Evolutionary conservation across 768 basidiomycete genomes (phyloP).

Genomic region (Hypsizygus marmoreus): DNA sequence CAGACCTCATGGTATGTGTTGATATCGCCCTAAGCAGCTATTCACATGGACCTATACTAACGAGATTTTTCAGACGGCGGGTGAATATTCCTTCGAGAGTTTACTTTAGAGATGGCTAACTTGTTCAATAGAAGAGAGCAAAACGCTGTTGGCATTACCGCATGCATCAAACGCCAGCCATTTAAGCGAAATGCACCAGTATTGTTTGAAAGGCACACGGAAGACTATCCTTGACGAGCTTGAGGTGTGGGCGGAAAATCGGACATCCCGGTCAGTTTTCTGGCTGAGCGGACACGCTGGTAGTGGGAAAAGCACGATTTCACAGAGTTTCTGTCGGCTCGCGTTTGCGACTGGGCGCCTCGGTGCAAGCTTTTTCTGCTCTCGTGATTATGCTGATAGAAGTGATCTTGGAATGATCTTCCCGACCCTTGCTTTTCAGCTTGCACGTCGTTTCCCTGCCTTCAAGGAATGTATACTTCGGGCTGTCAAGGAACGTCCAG

Average conservation of each 20-base stretch:
- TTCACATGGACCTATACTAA: too few species aligned
- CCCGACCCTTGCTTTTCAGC: conserved; percentile 2
- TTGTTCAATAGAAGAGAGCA: too few species aligned
- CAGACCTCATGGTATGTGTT: too few species aligned
- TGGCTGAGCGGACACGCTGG: conserved; percentile 26
- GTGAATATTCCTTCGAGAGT: too few species aligned
- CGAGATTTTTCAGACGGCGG: too few species aligned
- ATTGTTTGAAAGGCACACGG: conserved; percentile 4
- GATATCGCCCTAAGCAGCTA: too few species aligned
- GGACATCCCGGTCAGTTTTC: conserved; percentile 5
- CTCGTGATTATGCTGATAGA: neutral
- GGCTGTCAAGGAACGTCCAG: neutral
- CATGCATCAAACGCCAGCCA: neutral
- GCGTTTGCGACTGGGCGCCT: conserved; percentile 5
- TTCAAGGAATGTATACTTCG: neutral
- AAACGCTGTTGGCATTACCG: neutral
- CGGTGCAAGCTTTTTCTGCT: conserved; percentile 7
- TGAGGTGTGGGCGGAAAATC: conserved; percentile 15
- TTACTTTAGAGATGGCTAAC: too few species aligned
- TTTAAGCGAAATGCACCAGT: neutral
- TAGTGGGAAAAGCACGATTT: conserved; percentile 24
- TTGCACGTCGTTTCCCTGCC: neutral
- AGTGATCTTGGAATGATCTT: conserved; percentile 1
- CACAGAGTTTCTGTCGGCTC: conserved; percentile 17
- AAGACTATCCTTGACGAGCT: conserved; percentile 10